Conservation (phyloP, 2,329 filamentous ascomycete species). For the Pseudogymnoascus sp. region DNA sequence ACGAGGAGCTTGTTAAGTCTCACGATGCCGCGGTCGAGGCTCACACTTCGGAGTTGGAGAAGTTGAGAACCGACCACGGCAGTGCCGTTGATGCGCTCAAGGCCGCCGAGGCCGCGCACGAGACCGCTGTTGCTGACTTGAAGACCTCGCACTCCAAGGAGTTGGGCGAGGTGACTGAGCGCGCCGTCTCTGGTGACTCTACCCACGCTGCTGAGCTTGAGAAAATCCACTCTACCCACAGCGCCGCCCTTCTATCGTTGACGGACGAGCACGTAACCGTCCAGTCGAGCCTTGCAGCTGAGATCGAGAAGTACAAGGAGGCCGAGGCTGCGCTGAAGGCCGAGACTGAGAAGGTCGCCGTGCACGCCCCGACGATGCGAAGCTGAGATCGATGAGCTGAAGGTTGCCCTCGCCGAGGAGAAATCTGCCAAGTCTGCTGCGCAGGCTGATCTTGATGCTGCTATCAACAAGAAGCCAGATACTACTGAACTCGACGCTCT, state of each 20-base stretch:
- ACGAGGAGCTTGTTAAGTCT: slow-evolving; percentile 40
- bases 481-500: slow-evolving; percentile 46
- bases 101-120: slow-evolving; percentile 46
- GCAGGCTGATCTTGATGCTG: slow-evolving; percentile 53
- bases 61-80: slow-evolving; percentile 21
- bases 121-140: slow-evolving; percentile 49
- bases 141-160: slow-evolving; percentile 53
- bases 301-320: slow-evolving; percentile 23
- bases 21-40: slow-evolving; percentile 22
- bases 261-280: slow-evolving; percentile 41
- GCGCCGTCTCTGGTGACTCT: slow-evolving; percentile 41
- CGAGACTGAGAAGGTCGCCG: slow-evolving; percentile 41
- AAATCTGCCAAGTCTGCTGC: slow-evolving; percentile 37
- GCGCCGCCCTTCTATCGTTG: slow-evolving; percentile 35
- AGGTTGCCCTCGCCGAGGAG: slow-evolving; percentile 33
- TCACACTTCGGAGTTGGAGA: slow-evolving; percentile 21
- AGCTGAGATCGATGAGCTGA: slow-evolving; percentile 24
- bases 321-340: slow-evolving; percentile 35
- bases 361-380: slow-evolving; percentile 23
- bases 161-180: slow-evolving; percentile 49
- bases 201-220: slow-evolving; percentile 43
- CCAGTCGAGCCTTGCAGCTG: slow-evolving; percentile 17
- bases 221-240: slow-evolving; percentile 47
- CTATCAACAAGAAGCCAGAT: slow-evolving; percentile 50
- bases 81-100: slow-evolving; percentile 36